Percentiles rank a stretch among this genome's conserved stretches.
These are phyloP conservation scores for Kurtzmaniella cleridarum DNA, from an alignment of 805 yeast genomes.

Conservation along the genomic window DNA sequence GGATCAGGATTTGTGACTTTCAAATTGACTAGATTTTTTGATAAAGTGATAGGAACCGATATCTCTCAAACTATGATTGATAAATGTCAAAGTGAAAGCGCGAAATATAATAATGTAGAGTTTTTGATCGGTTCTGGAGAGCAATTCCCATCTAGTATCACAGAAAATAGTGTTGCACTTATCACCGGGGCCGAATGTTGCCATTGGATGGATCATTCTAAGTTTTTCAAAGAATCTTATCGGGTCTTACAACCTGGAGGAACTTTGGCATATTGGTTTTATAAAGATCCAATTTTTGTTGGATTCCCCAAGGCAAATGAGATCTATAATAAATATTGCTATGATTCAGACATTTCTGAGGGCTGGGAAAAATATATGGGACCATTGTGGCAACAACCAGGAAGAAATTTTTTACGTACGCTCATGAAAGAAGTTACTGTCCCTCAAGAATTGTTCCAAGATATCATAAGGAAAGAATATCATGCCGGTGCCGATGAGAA, in stretches of 20 bases:
- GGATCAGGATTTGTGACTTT: conserved; percentile 75
- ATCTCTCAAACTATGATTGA: conserved; percentile 15
- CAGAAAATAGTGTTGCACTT: conserved; percentile 44
- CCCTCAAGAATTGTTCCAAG: conserved; percentile 18
- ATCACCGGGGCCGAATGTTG: conserved; percentile 78
- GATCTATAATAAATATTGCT: conserved; percentile 46
- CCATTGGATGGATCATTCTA: conserved; percentile 73
- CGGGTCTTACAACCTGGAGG: conserved; percentile 55
- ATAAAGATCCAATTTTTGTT: conserved; percentile 64
- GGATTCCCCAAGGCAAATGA: conserved; percentile 50
- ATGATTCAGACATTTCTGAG: conserved; percentile 20
- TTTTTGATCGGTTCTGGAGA: conserved; percentile 25
- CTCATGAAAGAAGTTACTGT: conserved; percentile 35
- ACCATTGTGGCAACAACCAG: conserved; percentile 42
- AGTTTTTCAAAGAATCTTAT: conserved; percentile 46
- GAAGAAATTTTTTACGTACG: conserved; percentile 33
- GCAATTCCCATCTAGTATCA: conserved; percentile 15
- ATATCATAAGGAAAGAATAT: conserved; percentile 21
- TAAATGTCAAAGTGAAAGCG: conserved; percentile 17
- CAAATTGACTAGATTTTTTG: conserved; percentile 41
- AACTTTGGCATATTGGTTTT: conserved; percentile 73
- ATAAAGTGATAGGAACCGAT: conserved; percentile 59
- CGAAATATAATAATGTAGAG: conserved; percentile 11
- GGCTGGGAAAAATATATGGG: conserved; percentile 45
- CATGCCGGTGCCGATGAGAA: conserved; percentile 17